Conservation (phyloP, 345 rosid genomes). For the Brassica incana region DNA sequence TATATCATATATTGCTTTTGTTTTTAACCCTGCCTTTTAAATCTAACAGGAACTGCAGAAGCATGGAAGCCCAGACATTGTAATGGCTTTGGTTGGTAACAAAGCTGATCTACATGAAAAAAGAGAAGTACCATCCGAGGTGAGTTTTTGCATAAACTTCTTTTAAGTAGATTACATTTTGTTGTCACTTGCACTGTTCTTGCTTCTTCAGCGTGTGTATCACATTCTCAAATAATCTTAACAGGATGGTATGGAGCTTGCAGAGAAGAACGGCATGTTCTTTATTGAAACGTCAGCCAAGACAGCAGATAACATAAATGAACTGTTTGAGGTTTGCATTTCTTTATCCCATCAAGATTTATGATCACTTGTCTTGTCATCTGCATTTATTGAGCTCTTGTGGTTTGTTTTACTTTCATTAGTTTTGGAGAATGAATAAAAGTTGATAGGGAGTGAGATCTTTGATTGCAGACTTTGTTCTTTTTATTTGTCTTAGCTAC, state of each 20-base stretch:
- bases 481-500: neutral
- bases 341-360: neutral
- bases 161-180: neutral
- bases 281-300: conserved; percentile 97
- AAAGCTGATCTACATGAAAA: conserved; percentile 91
- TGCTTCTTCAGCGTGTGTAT: conserved; percentile 7
- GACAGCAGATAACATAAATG: conserved; percentile 92
- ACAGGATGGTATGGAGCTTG: conserved; percentile 88
- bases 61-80: conserved; percentile 95
- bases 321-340: conserved; percentile 76
- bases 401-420: neutral
- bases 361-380: neutral
- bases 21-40: neutral
- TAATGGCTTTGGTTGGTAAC: conserved; percentile 96
- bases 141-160: conserved; percentile 41
- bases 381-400: conserved; percentile 1
- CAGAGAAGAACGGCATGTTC: conserved; percentile 98
- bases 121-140: conserved; percentile 76
- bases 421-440: neutral
- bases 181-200: neutral
- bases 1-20: neutral
- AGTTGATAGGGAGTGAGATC: conserved; percentile 8
- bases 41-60: conserved; percentile 84
- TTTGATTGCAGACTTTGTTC: neutral
- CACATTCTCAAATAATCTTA: conserved; percentile 19